Conservation (phyloP, 768 basidiomycete genomes). For the Pleurotus cornucopiae region DNA sequence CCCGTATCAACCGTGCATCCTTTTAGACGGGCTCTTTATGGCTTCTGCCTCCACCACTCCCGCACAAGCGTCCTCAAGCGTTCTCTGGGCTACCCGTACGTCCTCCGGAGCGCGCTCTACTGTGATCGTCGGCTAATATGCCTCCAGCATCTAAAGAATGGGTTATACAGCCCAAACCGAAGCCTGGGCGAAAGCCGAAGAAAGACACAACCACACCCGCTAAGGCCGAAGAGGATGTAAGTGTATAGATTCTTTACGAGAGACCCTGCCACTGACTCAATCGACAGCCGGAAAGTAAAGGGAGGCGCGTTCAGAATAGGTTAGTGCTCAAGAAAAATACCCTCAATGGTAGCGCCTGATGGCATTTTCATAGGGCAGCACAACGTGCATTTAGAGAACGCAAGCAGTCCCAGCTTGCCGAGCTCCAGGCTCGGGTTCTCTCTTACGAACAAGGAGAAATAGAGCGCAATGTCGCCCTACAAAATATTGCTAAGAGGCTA, state of each 20-base stretch:
- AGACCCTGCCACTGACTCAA: conserved; percentile 8
- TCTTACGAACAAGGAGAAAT: conserved; percentile 90
- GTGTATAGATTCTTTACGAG: conserved; percentile 14
- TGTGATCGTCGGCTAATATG: conserved; percentile 6
- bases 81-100: conserved; percentile 74
- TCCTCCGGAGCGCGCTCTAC: conserved; percentile 6
- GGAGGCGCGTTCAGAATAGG: conserved; percentile 78
- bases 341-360: conserved; percentile 11
- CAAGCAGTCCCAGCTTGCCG: conserved; percentile 84
- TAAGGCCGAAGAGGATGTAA: conserved; percentile 48
- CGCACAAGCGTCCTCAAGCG: conserved; percentile 43
- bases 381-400: conserved; percentile 89
- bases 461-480: conserved; percentile 80
- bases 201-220: conserved; percentile 42
- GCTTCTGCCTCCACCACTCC: conserved; percentile 5
- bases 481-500: conserved; percentile 75
- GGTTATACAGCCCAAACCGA: conserved; percentile 83
- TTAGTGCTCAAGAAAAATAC: conserved; percentile 17
- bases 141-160: conserved; percentile 79
- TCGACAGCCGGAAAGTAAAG: conserved; percentile 46
- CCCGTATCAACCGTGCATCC: conserved; percentile 1
- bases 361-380: conserved; percentile 53
- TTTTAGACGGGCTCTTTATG: background rate
- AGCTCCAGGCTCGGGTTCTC: conserved; percentile 81
- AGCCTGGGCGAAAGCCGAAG: conserved; percentile 87